Evolutionary conservation across 2,329 filamentous ascomycete genomes (phyloP).

Genomic region (Xylogone sp.): DNA sequence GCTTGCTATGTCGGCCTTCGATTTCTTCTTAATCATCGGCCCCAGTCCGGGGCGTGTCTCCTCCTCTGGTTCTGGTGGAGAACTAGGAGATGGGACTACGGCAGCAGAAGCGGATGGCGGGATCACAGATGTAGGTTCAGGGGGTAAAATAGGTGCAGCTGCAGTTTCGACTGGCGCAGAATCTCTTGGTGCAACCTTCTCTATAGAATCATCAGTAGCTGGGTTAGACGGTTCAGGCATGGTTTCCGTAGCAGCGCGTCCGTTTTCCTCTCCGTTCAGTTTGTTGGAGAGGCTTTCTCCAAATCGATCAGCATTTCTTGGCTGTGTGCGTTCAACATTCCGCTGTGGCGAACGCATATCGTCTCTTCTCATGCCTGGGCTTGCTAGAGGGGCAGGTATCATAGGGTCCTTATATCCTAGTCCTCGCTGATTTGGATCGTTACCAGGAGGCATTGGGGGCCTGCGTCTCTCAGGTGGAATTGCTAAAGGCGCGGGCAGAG

Average conservation of each 20-base stretch:
- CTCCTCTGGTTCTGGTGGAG: conserved; percentile 19
- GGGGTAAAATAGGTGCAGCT: conserved; percentile 3
- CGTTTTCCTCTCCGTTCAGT: too few species aligned
- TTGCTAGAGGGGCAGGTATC: conserved; percentile 31
- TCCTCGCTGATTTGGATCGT: conserved; percentile 25
- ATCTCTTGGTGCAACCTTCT: neutral
- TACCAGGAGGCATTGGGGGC: conserved; percentile 26
- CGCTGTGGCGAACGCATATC: conserved; percentile 28
- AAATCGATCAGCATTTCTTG: neutral
- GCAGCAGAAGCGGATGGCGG: neutral
- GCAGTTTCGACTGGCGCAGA: neutral
- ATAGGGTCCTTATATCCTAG: conserved; percentile 23
- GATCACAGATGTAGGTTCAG: conserved; percentile 3
- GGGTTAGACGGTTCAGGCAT: neutral
- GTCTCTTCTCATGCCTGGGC: conserved; percentile 29
- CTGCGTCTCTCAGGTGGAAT: conserved; percentile 28
- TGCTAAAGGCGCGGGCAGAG: conserved; percentile 23
- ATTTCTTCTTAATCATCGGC: conserved; percentile 82
- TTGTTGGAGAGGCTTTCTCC: neutral
- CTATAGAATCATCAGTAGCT: neutral
- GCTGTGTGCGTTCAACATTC: conserved; percentile 23
- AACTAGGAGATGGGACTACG: neutral
- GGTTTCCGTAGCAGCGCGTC: too few species aligned
- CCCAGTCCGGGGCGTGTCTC: conserved; percentile 70
- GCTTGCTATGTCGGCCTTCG: conserved; percentile 68